Evolutionary conservation across 169 alveolate genomes (phyloP), one percentile per base, ranked within the genome.

Genomic region (Theileria orientalis): DNA sequence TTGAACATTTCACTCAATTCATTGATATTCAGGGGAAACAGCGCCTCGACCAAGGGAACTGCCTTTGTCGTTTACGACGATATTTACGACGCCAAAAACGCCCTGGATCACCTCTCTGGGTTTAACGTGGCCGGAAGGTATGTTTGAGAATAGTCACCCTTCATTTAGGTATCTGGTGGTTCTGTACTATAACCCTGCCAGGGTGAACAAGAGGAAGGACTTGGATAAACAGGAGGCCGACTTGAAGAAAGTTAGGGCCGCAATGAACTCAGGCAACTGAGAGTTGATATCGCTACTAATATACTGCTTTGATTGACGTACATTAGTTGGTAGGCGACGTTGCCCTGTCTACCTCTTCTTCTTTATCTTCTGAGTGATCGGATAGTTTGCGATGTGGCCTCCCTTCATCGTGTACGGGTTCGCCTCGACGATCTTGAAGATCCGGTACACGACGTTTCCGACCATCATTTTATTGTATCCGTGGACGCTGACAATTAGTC

Each of bases 61-160:
- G 98, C 99, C 42, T 96, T 94, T 84, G 99, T 98, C 27, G 98
- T 96, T 11, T 98, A 97, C 91, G 99, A 98, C 64, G 99, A 98
- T 85, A 94, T 96, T 47, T 96, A 92, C 66, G 99, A 98, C 83
- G 99, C 99, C 13, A 96, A 96, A 83, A 97, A 94, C 75, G 99
- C 99, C n/a, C 94, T 97, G 42, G 99, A 96, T 54, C 98, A 96
- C 83, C 93, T 98, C 57, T 93, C 97, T 23, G 99, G 99, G 11
- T 95, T 98, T 90, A 95, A 98, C 85, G 99, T 98, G 29, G 98
- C 99, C 1, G 99, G 99, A 42, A 93, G 98, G 76, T 68, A 40
- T 3, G 74, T 93, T 56, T 35, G 42, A 6, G 2, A 0, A 0
- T 30, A 1, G 5, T 3, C 14, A 63, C 33, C 21, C n/a, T 19